phyloP scores from a whole-genome alignment of 1,284 basidiomycete species.

The Apiotrichum sp. region DNA sequence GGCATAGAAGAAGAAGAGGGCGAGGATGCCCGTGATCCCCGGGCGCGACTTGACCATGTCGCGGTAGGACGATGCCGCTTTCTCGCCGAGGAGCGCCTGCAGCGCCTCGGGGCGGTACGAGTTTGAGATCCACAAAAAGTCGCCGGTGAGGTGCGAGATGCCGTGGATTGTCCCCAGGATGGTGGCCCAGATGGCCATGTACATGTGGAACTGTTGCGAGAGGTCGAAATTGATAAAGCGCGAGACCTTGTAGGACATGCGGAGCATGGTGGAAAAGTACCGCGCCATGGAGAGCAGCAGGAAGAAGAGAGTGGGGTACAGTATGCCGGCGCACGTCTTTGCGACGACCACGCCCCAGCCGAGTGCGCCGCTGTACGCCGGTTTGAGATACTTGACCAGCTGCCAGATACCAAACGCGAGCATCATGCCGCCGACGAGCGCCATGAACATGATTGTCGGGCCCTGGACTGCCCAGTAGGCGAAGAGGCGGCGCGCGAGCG shows the following conservation, averaged over 20 bases:
- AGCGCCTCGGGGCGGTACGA: conserved; percentile 16
- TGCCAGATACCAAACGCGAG: conserved; percentile 29
- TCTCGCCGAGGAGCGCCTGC: conserved; percentile 10
- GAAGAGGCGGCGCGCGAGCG: conserved; percentile 11
- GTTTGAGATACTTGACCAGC: conserved; percentile 24
- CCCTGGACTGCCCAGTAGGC: conserved; percentile 27
- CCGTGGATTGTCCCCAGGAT: conserved; percentile 24
- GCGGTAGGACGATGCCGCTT: conserved; percentile 12
- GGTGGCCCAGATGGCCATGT: conserved; percentile 22
- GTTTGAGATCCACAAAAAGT: conserved; percentile 23
- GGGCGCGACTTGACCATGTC: conserved; percentile 17
- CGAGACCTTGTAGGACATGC: conserved; percentile 22
- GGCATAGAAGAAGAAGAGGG: conserved; percentile 23
- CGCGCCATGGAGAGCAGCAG: conserved; percentile 27
- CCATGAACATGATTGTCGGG: conserved; percentile 23
- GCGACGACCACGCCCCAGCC: conserved; percentile 34
- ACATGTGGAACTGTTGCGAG: conserved; percentile 28
- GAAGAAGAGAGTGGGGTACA: conserved; percentile 30
- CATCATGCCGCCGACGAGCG: conserved; percentile 20
- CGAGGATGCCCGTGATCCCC: conserved; percentile 21
- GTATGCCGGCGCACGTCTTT: conserved; percentile 26
- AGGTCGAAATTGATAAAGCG: conserved; percentile 31
- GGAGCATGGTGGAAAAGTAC: conserved; percentile 25
- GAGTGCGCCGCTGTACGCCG: conserved; percentile 21
- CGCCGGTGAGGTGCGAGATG: conserved; percentile 26